Evolutionary conservation across 1,284 basidiomycete species (phyloP), one percentile per base, ranked within the genome.

Genomic region (Takashimella koratensis): DNA sequence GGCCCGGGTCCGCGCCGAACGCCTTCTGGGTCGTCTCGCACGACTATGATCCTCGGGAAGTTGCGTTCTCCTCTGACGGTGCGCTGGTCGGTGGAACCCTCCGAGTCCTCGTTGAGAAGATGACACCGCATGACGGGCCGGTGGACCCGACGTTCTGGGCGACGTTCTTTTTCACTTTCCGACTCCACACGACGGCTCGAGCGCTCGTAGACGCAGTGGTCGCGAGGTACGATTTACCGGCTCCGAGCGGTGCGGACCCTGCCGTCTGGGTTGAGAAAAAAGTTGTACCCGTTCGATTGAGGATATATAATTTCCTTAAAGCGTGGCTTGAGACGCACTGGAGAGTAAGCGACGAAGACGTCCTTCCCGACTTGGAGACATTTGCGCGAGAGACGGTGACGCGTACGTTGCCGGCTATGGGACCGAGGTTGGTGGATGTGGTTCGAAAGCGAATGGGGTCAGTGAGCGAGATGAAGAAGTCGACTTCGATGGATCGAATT

Each of bases 121-220:
- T 98, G 86, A 95, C 94, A n/a, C 90, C 93, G 2, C 90, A 95
- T 68, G 90, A 93, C 66, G 86, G 86, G 46, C 75, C 77, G 54
- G 88, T 90, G 26, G 93, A 98, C 64, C 80, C 86, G 16, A 84
- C 84, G 0, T 93, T 97, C 69, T 82, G 86, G 22, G 84, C 86
- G 1, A 87, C 94, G 16, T 98, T 98, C 79, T 95, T 94, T 80
- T 79, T 94, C 67, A 96, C 93, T 1, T 98, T 98, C 81, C 84
- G 95, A n/a, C 77, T 97, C 59, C 98, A 97, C 76, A 85, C 88
- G 1, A 84, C 86, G 0, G 88, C 95, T 0, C 54, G 76, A 5
- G 86, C 88, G 54, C 82, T 98, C 25, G 81, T 89, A 1, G 83
- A 87, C 10, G 81, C 85, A 0, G 78, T 98, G 52, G 85, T 93